Evolutionary conservation across 2,329 filamentous ascomycete genomes (phyloP).

Genomic region (Phaeosphaeria sp.): DNA sequence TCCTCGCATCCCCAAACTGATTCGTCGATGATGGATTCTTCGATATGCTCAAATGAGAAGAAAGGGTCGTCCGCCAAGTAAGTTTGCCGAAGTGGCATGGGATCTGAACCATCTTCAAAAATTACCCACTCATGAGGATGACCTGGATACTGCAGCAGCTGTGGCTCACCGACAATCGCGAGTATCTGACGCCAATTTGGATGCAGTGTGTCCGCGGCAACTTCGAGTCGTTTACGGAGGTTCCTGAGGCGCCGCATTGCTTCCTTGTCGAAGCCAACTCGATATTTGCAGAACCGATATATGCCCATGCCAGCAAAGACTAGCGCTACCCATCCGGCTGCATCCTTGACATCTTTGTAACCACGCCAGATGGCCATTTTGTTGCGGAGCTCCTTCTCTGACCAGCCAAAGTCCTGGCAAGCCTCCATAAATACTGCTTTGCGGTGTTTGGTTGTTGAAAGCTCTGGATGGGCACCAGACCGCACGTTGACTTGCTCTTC

Average conservation of each 20-base stretch:
- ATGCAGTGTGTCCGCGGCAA: conserved; percentile 61
- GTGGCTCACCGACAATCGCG: conserved; percentile 53
- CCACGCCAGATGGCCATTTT: conserved; percentile 62
- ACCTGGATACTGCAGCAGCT: conserved; percentile 52
- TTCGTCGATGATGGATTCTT: conserved; percentile 58
- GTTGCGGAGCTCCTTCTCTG: conserved; percentile 64
- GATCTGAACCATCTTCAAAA: conserved; percentile 51
- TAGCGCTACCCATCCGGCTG: conserved; percentile 62
- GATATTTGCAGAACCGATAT: conserved; percentile 67
- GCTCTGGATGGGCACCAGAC: conserved; percentile 46
- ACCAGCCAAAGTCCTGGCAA: conserved; percentile 61
- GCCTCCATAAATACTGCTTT: conserved; percentile 62
- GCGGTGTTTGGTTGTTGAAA: conserved; percentile 57
- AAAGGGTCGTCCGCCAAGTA: conserved; percentile 56
- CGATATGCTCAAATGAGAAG: conserved; percentile 58
- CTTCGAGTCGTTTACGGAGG: conserved; percentile 57
- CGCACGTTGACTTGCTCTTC: conserved; percentile 57
- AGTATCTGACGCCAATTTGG: conserved; percentile 60
- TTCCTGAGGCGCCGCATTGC: conserved; percentile 57
- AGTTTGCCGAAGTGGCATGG: conserved; percentile 54
- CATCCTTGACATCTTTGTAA: conserved; percentile 65
- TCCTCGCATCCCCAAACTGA: conserved; percentile 58
- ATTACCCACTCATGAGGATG: conserved; percentile 63
- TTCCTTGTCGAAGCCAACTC: conserved; percentile 59
- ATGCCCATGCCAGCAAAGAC: conserved; percentile 65